Conservation (phyloP, 805 yeast genomes). For the Wickerhamomyces canadensis region DNA sequence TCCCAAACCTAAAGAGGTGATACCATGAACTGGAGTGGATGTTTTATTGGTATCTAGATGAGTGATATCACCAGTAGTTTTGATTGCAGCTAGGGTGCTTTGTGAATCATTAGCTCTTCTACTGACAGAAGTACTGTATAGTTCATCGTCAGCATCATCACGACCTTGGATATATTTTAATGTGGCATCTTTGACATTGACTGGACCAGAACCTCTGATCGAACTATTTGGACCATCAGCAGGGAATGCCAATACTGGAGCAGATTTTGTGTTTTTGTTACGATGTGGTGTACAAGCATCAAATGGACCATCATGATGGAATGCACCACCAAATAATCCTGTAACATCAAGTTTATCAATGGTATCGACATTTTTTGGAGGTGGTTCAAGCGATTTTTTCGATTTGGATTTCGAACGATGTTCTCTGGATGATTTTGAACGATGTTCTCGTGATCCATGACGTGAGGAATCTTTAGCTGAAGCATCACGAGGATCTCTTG, state of each 20-base stretch:
- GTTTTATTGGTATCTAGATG: constrained; percentile 68
- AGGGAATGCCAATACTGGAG: constrained; percentile 95
- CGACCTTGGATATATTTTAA: constrained; percentile 77
- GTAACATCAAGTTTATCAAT: constrained; percentile 96
- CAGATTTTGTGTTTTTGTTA: constrained; percentile 66
- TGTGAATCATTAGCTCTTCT: constrained; percentile 13
- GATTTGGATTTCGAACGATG: constrained; percentile 18
- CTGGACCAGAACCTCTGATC: constrained; percentile 61
- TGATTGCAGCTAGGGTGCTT: constrained; percentile 36
- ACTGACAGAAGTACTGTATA: constrained; percentile 20
- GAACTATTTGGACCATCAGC: constrained; percentile 91
- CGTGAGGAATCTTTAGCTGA: no score
- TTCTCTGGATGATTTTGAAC: constrained; percentile 13
- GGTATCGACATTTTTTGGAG: constrained; percentile 78
- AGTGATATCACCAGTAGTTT: constrained; percentile 46
- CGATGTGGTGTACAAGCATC: constrained; percentile 98
- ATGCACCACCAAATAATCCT: constrained; percentile 88
- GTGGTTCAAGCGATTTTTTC: constrained; percentile 36
- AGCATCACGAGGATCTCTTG: no score
- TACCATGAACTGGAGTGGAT: constrained; percentile 77
- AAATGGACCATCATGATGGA: constrained; percentile 98
- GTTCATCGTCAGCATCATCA: constrained; percentile 43
- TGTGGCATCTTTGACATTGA: constrained; percentile 50
- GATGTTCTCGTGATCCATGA: no score
- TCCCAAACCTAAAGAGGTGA: constrained; percentile 83